Base-by-base conservation (phyloP, 495 filamentous ascomycete species). In the Friedmanniomyces simplex region DNA sequence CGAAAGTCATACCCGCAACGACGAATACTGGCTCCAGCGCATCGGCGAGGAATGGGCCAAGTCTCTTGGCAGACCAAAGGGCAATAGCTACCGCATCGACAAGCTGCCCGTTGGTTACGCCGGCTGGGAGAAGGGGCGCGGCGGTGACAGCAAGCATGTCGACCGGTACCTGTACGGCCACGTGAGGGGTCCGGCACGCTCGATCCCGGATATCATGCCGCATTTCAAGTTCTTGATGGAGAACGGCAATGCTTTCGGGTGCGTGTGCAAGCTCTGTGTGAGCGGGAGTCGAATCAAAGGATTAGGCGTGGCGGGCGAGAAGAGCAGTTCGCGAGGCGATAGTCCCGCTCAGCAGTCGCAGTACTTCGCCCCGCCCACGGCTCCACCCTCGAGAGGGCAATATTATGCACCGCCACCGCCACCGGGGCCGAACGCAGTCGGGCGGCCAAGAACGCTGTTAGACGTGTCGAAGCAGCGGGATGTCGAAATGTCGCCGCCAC, bases 171-270 rank as follows among this genome's bases (percentile, higher is more conserved):
- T 83, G 13, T 83, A 70, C 55, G 81, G 81, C 2, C 79, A 83
- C 63, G 79, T 79, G 0, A 68, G 67, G 32, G 75, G 76, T 5
- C 72, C 66, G 36, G 83, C 78, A 43, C 67, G 77, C 34, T 83
- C 80, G 0, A 71, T 76, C 0, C 66, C 69, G 6, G 65, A 73
- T 6, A 84, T 84, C 66, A 80, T 75, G 28, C 74, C 75, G 0
- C 82, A 85, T 58, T 84, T 84, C 66, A 69, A 67, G 47, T 73
- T 73, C 68, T 62, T 84, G 24, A 80, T 83, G 76, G 75, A 72
- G 7, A 69, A 77, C 52, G 67, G 63, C 0, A 60, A 58, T 24
- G 67, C 48, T 76, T 74, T 66, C 41, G 66, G 36, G 58, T 75
- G 60, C 76, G 46, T 53, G 2, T 74, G 71, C 47, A 69, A 67